Evolutionary conservation across 805 yeast species (phyloP).

Genomic region (Ogataea methanolica): DNA sequence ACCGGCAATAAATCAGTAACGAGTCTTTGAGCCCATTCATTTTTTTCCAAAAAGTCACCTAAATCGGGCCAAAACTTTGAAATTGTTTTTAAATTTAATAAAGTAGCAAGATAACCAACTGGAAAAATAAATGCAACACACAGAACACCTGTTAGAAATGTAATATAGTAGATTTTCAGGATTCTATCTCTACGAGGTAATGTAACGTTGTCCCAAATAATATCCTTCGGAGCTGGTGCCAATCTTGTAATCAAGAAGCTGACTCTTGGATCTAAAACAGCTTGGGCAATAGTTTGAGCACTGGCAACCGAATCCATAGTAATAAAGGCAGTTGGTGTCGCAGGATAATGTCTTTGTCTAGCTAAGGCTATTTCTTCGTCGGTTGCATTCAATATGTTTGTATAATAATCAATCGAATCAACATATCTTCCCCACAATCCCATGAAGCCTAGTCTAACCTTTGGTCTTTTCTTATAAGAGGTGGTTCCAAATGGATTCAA

Average conservation of each 20-base stretch:
- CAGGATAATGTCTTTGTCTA: conserved; percentile 63
- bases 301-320: conserved; percentile 94
- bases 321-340: conserved; percentile 88
- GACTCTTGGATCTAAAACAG: conserved; percentile 86
- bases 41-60: conserved; percentile 59
- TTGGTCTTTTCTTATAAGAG: conserved; percentile 48
- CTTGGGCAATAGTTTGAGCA: conserved; percentile 96
- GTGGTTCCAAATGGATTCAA: conserved; percentile 11
- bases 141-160: conserved; percentile 59
- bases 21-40: conserved; percentile 69
- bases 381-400: conserved; percentile 59
- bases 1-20: conserved; percentile 91
- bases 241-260: conserved; percentile 73
- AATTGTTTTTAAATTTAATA: conserved; percentile 75
- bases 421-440: conserved; percentile 65
- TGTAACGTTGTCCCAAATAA: conserved; percentile 88
- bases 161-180: conserved; percentile 57
- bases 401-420: conserved; percentile 78
- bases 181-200: conserved; percentile 70
- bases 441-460: conserved; percentile 50
- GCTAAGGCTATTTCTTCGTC: conserved; percentile 69
- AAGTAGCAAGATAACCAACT: conserved; percentile 77
- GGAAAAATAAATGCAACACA: conserved; percentile 78
- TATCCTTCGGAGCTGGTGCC: conserved; percentile 96
- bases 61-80: conserved; percentile 77